These are phyloP conservation scores for Termitomyces sp. DNA, from an alignment of 768 basidiomycete genomes.

Conservation along the genomic window DNA sequence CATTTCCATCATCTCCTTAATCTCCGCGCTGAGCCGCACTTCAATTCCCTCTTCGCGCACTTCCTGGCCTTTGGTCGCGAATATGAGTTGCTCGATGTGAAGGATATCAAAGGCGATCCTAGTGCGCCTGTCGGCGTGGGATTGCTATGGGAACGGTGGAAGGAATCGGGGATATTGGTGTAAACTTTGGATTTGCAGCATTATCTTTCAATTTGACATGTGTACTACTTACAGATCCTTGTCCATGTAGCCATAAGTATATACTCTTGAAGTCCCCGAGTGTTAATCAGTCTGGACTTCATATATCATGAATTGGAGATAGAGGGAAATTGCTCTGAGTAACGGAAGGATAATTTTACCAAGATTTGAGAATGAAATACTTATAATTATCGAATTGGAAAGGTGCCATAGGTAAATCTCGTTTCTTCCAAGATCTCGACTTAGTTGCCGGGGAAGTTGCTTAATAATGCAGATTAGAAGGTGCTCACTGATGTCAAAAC, in stretches of 20 bases:
- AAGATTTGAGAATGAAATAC: no score
- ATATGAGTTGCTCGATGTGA: slow-evolving; percentile 86
- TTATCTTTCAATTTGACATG: background rate
- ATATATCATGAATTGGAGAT: no score
- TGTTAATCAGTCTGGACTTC: background rate
- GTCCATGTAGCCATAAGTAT: background rate
- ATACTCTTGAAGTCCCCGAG: background rate
- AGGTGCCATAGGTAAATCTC: no score
- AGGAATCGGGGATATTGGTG: slow-evolving; percentile 71
- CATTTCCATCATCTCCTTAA: slow-evolving; percentile 92
- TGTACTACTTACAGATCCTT: background rate
- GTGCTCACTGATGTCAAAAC: no score
- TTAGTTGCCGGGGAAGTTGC: background rate
- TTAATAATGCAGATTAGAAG: background rate
- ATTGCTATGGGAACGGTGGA: slow-evolving; percentile 85
- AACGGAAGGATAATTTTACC: no score
- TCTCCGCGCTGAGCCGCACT: slow-evolving; percentile 90
- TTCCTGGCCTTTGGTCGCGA: slow-evolving; percentile 95
- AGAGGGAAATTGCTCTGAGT: no score
- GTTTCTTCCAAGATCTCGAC: no score
- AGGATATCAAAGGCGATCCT: slow-evolving; percentile 76
- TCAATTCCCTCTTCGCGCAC: slow-evolving; percentile 97
- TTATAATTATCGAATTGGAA: no score
- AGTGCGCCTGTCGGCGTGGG: slow-evolving; percentile 67
- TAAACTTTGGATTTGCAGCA: background rate